These are phyloP conservation scores for Vaccinium macrocarpon DNA, from an alignment of 148 eudicot genomes.

Conservation along the genomic window DNA sequence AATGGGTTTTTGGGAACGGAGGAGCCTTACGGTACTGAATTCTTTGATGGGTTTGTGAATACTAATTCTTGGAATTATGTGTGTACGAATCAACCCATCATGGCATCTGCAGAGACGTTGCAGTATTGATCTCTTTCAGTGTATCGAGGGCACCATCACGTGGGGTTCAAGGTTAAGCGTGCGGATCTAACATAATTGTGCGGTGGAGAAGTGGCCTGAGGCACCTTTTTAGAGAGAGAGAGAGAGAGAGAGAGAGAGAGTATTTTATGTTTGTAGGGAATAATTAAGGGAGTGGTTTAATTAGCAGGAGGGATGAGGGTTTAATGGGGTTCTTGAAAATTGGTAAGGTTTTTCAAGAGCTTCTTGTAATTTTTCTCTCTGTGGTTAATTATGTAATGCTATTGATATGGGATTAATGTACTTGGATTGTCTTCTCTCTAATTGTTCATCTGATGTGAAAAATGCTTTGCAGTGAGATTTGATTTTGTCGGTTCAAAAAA, in stretches of 20 bases:
- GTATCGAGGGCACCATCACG: background rate
- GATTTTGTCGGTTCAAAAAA: no score
- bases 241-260: background rate
- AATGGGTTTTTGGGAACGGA: background rate
- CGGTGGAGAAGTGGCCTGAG: no score
- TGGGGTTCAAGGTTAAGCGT: background rate
- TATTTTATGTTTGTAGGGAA: background rate
- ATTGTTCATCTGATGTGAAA: background rate
- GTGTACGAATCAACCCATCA: background rate
- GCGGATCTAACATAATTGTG: background rate
- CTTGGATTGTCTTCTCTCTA: background rate
- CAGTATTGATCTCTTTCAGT: conserved; percentile 24
- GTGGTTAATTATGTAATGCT: background rate
- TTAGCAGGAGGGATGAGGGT: background rate
- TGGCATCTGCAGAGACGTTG: conserved; percentile 26
- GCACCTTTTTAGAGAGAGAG: background rate
- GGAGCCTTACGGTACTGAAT: background rate
- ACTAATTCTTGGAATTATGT: background rate
- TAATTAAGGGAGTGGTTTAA: background rate
- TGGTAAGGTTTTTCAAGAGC: background rate
- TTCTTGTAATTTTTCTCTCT: background rate
- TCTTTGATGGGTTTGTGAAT: background rate
- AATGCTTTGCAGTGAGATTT: background rate
- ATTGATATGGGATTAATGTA: background rate
- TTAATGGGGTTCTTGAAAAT: background rate